These are phyloP conservation scores for Blastobotrys americana DNA, from an alignment of 805 yeast genomes.

Conservation along the genomic window DNA sequence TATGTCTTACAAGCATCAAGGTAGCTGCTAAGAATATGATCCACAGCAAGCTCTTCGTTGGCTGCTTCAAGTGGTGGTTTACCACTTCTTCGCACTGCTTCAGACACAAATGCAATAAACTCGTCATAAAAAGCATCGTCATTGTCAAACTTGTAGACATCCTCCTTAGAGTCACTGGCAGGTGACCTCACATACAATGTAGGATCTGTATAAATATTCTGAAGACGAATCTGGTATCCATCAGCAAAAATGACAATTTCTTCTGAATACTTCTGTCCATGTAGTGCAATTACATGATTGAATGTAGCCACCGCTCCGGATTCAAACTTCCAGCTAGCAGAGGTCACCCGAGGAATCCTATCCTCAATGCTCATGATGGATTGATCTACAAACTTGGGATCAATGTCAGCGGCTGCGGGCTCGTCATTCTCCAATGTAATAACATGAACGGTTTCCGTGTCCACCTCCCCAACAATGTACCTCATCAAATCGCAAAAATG, in stretches of 20 bases:
- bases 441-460: constrained; percentile 12
- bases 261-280: constrained; percentile 16
- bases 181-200: constrained; percentile 17
- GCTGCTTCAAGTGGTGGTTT: constrained; percentile 3
- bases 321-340: constrained; percentile 18
- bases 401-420: constrained; percentile 15
- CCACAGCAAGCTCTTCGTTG: constrained; percentile 4
- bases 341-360: constrained; percentile 16
- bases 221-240: constrained; percentile 19
- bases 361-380: constrained; percentile 13
- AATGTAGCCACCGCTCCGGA: constrained; percentile 18
- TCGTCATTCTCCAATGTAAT: constrained; percentile 14
- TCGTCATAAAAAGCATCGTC: constrained; percentile 17
- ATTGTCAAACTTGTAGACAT: constrained; percentile 11
- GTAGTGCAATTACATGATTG: constrained; percentile 16
- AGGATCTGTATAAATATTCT: constrained; percentile 16
- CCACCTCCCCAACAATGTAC: constrained; percentile 19
- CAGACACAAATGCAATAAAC: constrained; percentile 10
- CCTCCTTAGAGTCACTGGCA: constrained; percentile 7
- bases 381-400: constrained; percentile 15
- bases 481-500: constrained; percentile 19
- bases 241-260: constrained; percentile 17
- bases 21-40: constrained; percentile 11
- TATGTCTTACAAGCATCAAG: constrained; percentile 17
- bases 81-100: constrained; percentile 7